phyloP scores from a whole-genome alignment of 2,329 filamentous ascomycete species.

The Alternaria sp. region DNA sequence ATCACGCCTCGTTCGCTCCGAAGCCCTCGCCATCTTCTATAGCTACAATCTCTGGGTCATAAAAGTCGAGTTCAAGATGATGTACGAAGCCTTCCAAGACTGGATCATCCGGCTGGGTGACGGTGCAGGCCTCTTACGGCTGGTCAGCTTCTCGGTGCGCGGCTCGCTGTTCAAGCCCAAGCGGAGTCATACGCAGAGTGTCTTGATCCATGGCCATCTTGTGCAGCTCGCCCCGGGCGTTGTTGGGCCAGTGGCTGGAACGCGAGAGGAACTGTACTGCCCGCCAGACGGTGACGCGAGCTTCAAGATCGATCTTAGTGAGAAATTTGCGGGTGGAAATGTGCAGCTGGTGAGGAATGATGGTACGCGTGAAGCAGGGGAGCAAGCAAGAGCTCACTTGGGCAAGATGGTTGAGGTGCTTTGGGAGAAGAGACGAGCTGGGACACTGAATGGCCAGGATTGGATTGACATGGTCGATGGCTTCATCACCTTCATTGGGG shows the following conservation, averaged over 20 bases:
- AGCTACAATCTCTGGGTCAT: slow-evolving; percentile 53
- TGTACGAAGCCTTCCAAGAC: slow-evolving; percentile 52
- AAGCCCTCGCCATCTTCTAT: slow-evolving; percentile 53
- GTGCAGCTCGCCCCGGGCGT: slow-evolving; percentile 30
- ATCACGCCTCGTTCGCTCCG: slow-evolving; percentile 46
- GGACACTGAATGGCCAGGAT: slow-evolving; percentile 45
- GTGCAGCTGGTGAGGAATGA: slow-evolving; percentile 48
- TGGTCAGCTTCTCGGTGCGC: slow-evolving; percentile 46
- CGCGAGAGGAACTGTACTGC: slow-evolving; percentile 35
- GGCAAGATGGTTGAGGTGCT: slow-evolving; percentile 36
- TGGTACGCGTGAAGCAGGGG: slow-evolving; percentile 43
- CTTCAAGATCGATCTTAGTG: slow-evolving; percentile 50
- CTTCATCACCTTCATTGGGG: slow-evolving; percentile 48
- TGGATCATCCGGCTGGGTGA: slow-evolving; percentile 51
- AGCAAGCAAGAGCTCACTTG: slow-evolving; percentile 36
- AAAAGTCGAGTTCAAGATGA: slow-evolving; percentile 52
- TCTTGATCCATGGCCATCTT: slow-evolving; percentile 34
- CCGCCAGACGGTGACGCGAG: slow-evolving; percentile 51
- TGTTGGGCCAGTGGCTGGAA: slow-evolving; percentile 13
- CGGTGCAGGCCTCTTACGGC: slow-evolving; percentile 41
- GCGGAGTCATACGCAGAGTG: slow-evolving; percentile 35
- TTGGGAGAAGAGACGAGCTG: slow-evolving; percentile 47
- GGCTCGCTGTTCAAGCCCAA: slow-evolving; percentile 47
- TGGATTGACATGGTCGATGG: slow-evolving; percentile 48
- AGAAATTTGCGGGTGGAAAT: slow-evolving; percentile 44